Percentiles rank a stretch among this genome's conserved stretches.
These are phyloP conservation scores for Sisymbrium irio DNA, from an alignment of 345 rosid genomes.

Conservation along the genomic window DNA sequence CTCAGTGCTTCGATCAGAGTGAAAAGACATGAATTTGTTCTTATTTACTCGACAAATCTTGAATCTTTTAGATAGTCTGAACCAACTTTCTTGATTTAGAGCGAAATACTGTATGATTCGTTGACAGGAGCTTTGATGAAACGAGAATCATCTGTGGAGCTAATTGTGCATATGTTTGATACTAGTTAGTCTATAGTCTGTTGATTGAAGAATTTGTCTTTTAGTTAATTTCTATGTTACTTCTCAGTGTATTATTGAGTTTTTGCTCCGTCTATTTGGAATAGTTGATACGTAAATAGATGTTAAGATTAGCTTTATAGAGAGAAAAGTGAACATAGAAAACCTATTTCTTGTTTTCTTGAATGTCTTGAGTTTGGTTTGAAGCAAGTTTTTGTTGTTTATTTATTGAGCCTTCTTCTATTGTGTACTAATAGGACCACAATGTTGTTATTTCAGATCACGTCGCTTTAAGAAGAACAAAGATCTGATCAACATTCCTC, in stretches of 20 bases:
- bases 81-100: neutral
- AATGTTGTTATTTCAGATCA: slow-evolving; percentile 34
- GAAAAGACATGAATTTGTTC: neutral
- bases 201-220: neutral
- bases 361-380: neutral
- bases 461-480: neutral
- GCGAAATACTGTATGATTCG: neutral
- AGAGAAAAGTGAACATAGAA: neutral
- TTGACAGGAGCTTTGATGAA: neutral
- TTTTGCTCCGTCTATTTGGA: neutral
- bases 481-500: neutral
- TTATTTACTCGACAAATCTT: neutral
- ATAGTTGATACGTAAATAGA: neutral
- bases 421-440: slow-evolving; percentile 20
- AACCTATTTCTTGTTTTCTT: neutral
- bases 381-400: neutral
- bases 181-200: neutral
- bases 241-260: neutral
- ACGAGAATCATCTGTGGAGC: neutral
- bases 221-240: neutral
- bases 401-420: neutral
- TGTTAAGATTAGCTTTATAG: neutral
- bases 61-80: neutral
- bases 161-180: neutral
- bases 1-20: neutral